A percentile compares a stretch with the other conserved stretches of the same genome.
phyloP scores from a whole-genome alignment of 2,329 filamentous ascomycete species.

The Periconia macrospinosa region DNA sequence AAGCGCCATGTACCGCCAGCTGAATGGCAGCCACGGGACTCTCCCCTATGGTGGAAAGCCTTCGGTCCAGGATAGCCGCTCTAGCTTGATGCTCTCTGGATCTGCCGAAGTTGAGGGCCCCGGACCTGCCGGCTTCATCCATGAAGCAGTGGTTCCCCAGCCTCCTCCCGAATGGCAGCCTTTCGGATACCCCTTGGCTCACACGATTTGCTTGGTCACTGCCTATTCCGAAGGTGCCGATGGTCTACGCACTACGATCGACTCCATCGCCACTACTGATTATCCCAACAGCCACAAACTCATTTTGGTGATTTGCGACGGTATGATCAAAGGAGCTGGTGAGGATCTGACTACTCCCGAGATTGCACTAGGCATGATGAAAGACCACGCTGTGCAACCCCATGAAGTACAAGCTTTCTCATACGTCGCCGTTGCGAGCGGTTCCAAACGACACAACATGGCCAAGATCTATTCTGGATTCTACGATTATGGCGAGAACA shows the following conservation, averaged over 20 bases:
- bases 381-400: constrained; percentile 76
- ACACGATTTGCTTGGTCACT: constrained; percentile 91
- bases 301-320: constrained; percentile 94
- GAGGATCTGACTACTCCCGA: constrained; percentile 87
- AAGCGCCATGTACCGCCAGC: constrained; percentile 66
- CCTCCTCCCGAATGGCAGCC: constrained; percentile 97
- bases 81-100: constrained; percentile 48
- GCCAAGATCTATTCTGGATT: constrained; percentile 97
- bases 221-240: constrained; percentile 96
- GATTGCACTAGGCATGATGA: constrained; percentile 90
- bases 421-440: constrained; percentile 93
- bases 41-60: constrained; percentile 49
- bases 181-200: constrained; percentile 91
- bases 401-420: constrained; percentile 89
- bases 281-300: constrained; percentile 99
- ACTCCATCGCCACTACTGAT: constrained; percentile 96
- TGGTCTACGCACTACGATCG: constrained; percentile 88
- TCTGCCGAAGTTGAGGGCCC: constrained; percentile 65
- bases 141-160: constrained; percentile 93
- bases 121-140: constrained; percentile 91
- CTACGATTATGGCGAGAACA: constrained; percentile 90
- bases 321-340: constrained; percentile 94
- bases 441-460: constrained; percentile 99
- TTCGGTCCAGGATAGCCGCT: constrained; percentile 39
- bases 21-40: constrained; percentile 60